Conservation (phyloP, 371 early-diverging fungal species). For the Actinomortierella ambigua region DNA sequence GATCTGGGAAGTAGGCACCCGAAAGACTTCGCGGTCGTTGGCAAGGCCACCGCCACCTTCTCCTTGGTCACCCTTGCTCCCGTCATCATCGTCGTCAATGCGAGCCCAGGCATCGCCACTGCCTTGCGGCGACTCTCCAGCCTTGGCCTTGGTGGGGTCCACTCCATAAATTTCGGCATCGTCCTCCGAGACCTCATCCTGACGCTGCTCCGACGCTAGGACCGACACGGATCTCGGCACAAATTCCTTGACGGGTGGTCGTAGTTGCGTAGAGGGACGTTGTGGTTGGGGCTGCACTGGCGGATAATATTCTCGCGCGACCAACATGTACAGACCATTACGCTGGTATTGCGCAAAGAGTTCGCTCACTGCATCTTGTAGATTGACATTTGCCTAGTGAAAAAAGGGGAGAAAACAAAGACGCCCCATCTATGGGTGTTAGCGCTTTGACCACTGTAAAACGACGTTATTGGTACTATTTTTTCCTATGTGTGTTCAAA, state of each 20-base stretch:
- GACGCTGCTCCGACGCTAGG: too few relatives aligned
- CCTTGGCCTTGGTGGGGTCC: neutral
- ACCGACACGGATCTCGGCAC: too few relatives aligned
- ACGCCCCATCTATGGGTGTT: too few relatives aligned
- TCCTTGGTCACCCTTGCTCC: slow-evolving; percentile 14
- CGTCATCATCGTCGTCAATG: slow-evolving; percentile 41
- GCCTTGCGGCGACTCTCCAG: neutral
- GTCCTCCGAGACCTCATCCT: too few relatives aligned
- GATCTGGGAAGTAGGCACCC: neutral
- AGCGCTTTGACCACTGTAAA: too few relatives aligned
- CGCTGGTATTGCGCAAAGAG: slow-evolving; percentile 37
- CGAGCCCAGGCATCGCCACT: slow-evolving; percentile 21
- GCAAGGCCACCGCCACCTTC: slow-evolving; percentile 51
- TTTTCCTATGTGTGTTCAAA: too few relatives aligned
- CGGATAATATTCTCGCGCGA: slow-evolving; percentile 11
- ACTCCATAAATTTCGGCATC: too few relatives aligned
- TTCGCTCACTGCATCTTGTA: slow-evolving; percentile 40
- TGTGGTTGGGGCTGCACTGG: too few relatives aligned
- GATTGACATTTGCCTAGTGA: slow-evolving; percentile 29
- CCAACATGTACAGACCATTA: slow-evolving; percentile 34
- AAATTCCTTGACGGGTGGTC: too few relatives aligned
- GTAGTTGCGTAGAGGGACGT: too few relatives aligned
- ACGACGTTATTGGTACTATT: too few relatives aligned
- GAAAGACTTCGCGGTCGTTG: slow-evolving; percentile 50
- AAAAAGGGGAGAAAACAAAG: too few relatives aligned